These are phyloP conservation scores for Talaromyces sp. DNA, from an alignment of 2,329 filamentous ascomycete species.

Conservation along the genomic window DNA sequence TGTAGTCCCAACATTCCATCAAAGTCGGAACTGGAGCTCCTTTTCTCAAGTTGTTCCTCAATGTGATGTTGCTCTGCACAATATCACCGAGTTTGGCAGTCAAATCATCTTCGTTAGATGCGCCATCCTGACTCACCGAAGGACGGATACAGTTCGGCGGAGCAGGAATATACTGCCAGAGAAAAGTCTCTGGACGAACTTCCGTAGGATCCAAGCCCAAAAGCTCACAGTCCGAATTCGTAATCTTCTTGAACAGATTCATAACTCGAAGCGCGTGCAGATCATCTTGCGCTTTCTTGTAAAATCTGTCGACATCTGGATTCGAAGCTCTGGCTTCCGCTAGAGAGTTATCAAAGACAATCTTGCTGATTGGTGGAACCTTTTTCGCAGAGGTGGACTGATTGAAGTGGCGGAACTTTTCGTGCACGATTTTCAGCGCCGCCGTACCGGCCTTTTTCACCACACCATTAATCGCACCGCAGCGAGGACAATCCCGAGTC, in stretches of 20 bases:
- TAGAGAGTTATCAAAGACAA: conserved; percentile 83
- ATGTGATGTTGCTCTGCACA: conserved; percentile 83
- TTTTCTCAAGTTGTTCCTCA: conserved; percentile 76
- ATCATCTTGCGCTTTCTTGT: conserved; percentile 91
- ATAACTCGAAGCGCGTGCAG: conserved; percentile 84
- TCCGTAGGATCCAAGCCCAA: conserved; percentile 83
- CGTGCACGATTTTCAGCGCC: conserved; percentile 89
- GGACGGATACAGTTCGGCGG: conserved; percentile 92
- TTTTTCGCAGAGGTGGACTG: conserved; percentile 85
- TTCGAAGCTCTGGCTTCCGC: conserved; percentile 72
- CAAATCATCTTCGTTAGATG: conserved; percentile 93
- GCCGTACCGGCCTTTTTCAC: conserved; percentile 79
- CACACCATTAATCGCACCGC: conserved; percentile 78
- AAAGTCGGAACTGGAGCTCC: conserved; percentile 83
- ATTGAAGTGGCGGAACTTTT: conserved; percentile 86
- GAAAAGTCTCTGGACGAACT: conserved; percentile 89
- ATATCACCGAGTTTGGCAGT: conserved; percentile 98
- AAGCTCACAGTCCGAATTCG: conserved; percentile 80
- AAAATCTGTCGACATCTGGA: conserved; percentile 81
- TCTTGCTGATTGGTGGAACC: conserved; percentile 73
- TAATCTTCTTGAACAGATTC: conserved; percentile 87
- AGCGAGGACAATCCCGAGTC: conserved; percentile 75
- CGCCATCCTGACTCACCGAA: conserved; percentile 86
- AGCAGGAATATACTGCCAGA: conserved; percentile 94
- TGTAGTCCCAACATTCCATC: conserved; percentile 97